Percentiles rank a stretch among this genome's conserved stretches.
These are phyloP conservation scores for Salix udensis DNA, from an alignment of 345 rosid genomes.

Conservation along the genomic window DNA sequence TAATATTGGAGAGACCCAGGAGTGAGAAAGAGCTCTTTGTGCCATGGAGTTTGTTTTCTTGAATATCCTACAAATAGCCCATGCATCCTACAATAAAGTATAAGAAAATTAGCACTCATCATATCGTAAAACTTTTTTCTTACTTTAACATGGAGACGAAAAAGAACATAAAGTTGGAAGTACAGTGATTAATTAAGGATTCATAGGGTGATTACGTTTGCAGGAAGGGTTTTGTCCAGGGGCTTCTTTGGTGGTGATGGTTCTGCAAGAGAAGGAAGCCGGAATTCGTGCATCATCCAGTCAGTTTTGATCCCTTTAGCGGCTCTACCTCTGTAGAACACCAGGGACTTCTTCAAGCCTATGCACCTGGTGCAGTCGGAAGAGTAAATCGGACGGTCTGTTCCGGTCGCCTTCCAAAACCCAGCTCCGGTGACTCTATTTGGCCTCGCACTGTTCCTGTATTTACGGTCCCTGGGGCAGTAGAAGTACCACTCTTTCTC, in stretches of 20 bases:
- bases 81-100: conserved; percentile 55
- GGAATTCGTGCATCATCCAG: conserved; percentile 99
- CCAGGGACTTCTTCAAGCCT: conserved; percentile 88
- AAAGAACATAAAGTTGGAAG: neutral
- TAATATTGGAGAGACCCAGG: conserved; percentile 41
- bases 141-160: too few relatives aligned
- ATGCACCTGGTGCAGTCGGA: conserved; percentile 68
- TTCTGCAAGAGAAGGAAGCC: conserved; percentile 65
- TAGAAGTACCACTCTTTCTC: conserved; percentile 97
- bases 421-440: conserved; percentile 94
- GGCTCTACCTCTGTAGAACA: conserved; percentile 89
- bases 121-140: neutral
- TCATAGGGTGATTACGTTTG: conserved; percentile 40
- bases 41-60: conserved; percentile 72
- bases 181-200: neutral
- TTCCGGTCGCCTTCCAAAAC: conserved; percentile 96
- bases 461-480: conserved; percentile 89
- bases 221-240: conserved; percentile 57
- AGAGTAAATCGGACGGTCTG: conserved; percentile 91
- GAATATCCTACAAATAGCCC: conserved; percentile 98
- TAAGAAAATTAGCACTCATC: neutral
- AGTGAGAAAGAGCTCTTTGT: conserved; percentile 59
- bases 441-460: conserved; percentile 84
- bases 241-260: conserved; percentile 49
- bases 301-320: conserved; percentile 91